Evolutionary conservation across 805 yeast genomes (phyloP), one percentile per base, ranked within the genome.

Genomic region (Ogataea philodendri): DNA sequence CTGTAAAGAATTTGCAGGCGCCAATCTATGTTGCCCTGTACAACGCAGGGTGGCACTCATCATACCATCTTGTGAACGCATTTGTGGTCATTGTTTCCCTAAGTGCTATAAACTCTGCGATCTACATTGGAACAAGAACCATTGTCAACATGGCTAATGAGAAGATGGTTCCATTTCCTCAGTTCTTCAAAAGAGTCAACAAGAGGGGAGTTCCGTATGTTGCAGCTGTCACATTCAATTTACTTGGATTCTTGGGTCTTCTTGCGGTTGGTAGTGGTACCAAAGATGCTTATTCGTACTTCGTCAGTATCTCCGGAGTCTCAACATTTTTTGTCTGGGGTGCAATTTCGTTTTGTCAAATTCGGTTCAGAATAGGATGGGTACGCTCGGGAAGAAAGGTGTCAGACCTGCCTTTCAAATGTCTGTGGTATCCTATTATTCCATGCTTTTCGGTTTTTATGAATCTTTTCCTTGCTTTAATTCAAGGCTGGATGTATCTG

Each of bases 251-350:
- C 35, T 50, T 80, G 26, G 70, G 84, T 1, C 60, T 79, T 39
- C 67, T 80, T 74, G 68, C 74, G 42, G 59, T 77, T 31, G 66
- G 71, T 27, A 65, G 78, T 6, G 83, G 84, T 36, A 78, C 84
- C 1, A 70, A 81, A 2, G 52, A 63, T 24, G 84, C 84, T 2
- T 80, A 77, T 59, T 52, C 49, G 22, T 80, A 78, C 52, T 77
- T 79, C 45, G 77, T 78, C 31, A 76, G 75, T 49, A 58, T 80
- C 29, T 68, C 81, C 3, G 85, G 86, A 39, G 82, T 81, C 17
- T 76, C 82, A 1, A 76, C 77, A 4, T 81, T 80, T 39, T 66
- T 81, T 30, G 85, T 79, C 3, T 80, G 87, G 87, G 81, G 79
- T 6, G 60, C 70, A 9, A 74, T 79, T 19, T 69, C 78, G 15